These are phyloP conservation scores for Monosporascus cannonballus DNA, from an alignment of 2,329 filamentous ascomycete species.

Conservation along the genomic window DNA sequence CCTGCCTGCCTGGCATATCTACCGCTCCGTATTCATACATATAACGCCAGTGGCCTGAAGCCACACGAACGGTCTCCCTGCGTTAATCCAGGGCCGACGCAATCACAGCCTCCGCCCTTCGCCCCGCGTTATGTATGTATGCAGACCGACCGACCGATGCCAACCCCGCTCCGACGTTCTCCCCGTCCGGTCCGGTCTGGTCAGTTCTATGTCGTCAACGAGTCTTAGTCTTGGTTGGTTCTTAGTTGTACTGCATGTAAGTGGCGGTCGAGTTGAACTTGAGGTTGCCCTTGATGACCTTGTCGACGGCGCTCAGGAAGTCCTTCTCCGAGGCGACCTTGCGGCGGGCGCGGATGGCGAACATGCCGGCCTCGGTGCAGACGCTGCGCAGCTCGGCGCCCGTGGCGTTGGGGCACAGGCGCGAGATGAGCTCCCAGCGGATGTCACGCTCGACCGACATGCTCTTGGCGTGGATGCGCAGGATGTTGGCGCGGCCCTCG, in stretches of 20 bases:
- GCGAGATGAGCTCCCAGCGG: constrained; percentile 96
- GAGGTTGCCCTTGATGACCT: constrained; percentile 98
- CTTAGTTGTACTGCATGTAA: constrained; percentile 98
- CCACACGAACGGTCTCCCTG: too few relatives aligned
- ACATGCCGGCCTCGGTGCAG: constrained; percentile 98
- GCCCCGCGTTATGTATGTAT: too few relatives aligned
- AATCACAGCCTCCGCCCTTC: too few relatives aligned
- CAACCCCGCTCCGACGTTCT: too few relatives aligned
- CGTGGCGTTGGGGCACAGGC: constrained; percentile 93
- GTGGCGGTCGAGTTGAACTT: constrained; percentile 99
- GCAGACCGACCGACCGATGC: too few relatives aligned
- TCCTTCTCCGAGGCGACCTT: constrained; percentile 99
- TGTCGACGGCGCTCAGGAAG: constrained; percentile 95
- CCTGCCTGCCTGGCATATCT: too few relatives aligned
- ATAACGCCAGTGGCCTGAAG: too few relatives aligned
- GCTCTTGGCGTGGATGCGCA: constrained; percentile 97
- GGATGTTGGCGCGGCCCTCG: constrained; percentile 93
- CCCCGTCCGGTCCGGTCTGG: background rate
- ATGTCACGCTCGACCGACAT: constrained; percentile 99
- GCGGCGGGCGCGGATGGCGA: constrained; percentile 85
- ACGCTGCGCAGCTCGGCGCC: constrained; percentile 94
- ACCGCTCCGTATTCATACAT: too few relatives aligned
- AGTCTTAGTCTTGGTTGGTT: background rate
- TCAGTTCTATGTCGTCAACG: too few relatives aligned
- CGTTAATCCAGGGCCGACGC: too few relatives aligned